phyloP scores from a whole-genome alignment of 139 green algal species.

The Closterium sp. region DNA sequence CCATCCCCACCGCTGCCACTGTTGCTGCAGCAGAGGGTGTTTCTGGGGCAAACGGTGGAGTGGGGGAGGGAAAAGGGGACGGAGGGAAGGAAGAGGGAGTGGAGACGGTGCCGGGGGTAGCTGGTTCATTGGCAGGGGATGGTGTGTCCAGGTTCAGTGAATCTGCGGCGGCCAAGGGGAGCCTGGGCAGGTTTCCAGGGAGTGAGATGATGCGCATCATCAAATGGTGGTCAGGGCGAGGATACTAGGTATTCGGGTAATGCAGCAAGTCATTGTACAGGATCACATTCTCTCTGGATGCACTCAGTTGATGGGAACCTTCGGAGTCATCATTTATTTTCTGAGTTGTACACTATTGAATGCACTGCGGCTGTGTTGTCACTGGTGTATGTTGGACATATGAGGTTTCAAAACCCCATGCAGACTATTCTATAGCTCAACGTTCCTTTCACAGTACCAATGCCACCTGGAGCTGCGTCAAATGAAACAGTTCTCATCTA shows the following conservation, averaged over 20 bases:
- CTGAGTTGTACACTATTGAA: no score
- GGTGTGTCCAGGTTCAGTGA: constrained; percentile 22
- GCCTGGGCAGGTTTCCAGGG: constrained; percentile 36
- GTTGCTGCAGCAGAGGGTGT: background rate
- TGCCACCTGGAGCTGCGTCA: no score
- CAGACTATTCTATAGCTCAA: no score
- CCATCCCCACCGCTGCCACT: background rate
- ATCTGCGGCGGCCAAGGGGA: constrained; percentile 28
- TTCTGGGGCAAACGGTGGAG: background rate
- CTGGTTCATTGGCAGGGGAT: constrained; percentile 16
- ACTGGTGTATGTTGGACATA: no score
- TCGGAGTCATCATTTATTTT: background rate
- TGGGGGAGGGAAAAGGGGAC: background rate
- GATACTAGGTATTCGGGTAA: background rate
- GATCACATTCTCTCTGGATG: no score
- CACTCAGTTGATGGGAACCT: background rate
- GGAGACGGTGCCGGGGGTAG: background rate
- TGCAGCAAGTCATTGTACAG: no score
- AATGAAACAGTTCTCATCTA: no score
- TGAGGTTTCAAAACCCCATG: no score
- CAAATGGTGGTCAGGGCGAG: background rate
- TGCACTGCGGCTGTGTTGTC: no score
- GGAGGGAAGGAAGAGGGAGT: background rate
- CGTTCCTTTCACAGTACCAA: no score
- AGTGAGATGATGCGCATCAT: constrained; percentile 42